phyloP scores from a whole-genome alignment of 768 basidiomycete genomes.

The Termitomyces sp. region DNA sequence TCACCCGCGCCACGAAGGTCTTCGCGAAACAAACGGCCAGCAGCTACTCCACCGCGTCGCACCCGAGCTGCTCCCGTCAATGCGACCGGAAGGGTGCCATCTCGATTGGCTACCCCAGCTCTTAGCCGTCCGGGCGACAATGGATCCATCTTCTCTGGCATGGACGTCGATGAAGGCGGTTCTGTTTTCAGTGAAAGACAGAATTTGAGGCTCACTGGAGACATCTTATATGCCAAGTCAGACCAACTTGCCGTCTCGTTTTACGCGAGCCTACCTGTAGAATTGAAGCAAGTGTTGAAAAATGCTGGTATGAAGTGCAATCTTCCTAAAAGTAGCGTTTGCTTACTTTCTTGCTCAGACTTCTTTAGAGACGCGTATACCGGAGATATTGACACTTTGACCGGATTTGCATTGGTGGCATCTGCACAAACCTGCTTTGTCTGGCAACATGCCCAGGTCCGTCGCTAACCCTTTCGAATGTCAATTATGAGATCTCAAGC shows the following conservation, averaged over 20 bases:
- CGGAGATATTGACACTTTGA: constrained; percentile 65
- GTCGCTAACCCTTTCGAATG: constrained; percentile 8
- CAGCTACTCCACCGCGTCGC: constrained; percentile 25
- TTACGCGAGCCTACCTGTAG: constrained; percentile 66
- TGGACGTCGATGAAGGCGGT: constrained; percentile 63
- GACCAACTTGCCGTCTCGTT: constrained; percentile 63
- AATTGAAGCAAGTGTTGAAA: constrained; percentile 67
- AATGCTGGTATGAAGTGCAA: constrained; percentile 48
- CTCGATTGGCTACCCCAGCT: constrained; percentile 41
- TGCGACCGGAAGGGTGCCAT: constrained; percentile 19
- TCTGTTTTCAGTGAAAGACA: constrained; percentile 33
- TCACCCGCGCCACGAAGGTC: constrained; percentile 58
- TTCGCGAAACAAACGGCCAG: constrained; percentile 25
- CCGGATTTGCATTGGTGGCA: constrained; percentile 70
- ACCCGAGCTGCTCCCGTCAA: constrained; percentile 15
- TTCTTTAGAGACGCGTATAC: constrained; percentile 63
- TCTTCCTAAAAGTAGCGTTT: not conserved
- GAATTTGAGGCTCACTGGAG: constrained; percentile 29
- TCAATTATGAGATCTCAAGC: not conserved
- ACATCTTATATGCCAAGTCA: constrained; percentile 62
- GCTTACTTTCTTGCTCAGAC: constrained; percentile 32
- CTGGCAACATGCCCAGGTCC: constrained; percentile 74
- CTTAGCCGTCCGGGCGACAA: constrained; percentile 25
- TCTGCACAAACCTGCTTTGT: constrained; percentile 75
- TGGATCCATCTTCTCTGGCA: constrained; percentile 42